These are phyloP conservation scores for Verticillium isaacii DNA, from an alignment of 2,329 filamentous ascomycete genomes.

Conservation along the genomic window DNA sequence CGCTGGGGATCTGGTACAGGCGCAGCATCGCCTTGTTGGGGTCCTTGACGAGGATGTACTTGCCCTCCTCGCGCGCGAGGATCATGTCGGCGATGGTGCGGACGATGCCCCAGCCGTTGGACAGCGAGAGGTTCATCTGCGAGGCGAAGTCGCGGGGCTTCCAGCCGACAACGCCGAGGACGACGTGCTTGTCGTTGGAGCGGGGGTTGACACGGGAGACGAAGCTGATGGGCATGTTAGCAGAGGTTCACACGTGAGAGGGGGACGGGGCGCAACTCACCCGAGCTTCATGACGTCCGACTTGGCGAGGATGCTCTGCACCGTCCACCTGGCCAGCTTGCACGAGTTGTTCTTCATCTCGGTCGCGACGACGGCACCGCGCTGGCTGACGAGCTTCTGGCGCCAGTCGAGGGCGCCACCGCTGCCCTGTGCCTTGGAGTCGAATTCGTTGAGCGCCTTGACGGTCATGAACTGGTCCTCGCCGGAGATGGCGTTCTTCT, in stretches of 20 bases:
- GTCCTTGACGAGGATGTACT: slow-evolving; percentile 81
- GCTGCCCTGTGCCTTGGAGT: slow-evolving; percentile 93
- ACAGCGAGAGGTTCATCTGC: slow-evolving; percentile 96
- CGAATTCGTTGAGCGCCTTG: slow-evolving; percentile 98
- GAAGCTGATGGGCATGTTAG: slow-evolving; percentile 54
- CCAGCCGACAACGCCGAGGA: slow-evolving; percentile 94
- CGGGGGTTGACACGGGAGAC: slow-evolving; percentile 92
- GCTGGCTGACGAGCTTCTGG: slow-evolving; percentile 87
- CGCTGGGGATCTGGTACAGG: slow-evolving; percentile 82
- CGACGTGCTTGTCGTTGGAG: slow-evolving; percentile 86
- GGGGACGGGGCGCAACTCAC: slow-evolving; percentile 70
- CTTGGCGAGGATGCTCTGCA: slow-evolving; percentile 92
- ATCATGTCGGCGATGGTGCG: slow-evolving; percentile 97
- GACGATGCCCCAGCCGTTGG: slow-evolving; percentile 98
- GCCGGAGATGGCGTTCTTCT: slow-evolving; percentile 89
- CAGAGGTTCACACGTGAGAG: background rate
- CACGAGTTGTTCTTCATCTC: slow-evolving; percentile 99
- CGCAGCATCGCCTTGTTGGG: slow-evolving; percentile 95
- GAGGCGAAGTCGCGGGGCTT: slow-evolving; percentile 95
- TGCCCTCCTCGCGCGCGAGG: slow-evolving; percentile 70
- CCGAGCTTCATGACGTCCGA: slow-evolving; percentile 99
- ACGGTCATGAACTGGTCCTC: slow-evolving; percentile 89
- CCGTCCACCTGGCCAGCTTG: slow-evolving; percentile 97
- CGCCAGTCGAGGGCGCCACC: slow-evolving; percentile 97
- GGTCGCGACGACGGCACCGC: slow-evolving; percentile 94